These are phyloP conservation scores for Coriolopsis trogii DNA, from an alignment of 1,284 basidiomycete genomes.

Conservation along the genomic window DNA sequence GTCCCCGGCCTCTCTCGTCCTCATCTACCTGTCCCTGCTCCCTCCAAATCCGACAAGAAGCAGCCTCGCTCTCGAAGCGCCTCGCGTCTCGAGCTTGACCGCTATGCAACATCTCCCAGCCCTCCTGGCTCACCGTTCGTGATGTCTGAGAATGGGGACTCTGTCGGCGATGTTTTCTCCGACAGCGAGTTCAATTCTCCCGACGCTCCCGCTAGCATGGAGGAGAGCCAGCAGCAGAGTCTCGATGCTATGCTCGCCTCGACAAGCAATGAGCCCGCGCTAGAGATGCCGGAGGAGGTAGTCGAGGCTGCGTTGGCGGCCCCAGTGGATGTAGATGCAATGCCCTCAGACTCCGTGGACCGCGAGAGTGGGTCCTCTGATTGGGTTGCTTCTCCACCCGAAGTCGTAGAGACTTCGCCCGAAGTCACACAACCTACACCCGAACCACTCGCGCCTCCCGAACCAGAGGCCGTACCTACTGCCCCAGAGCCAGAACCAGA, in stretches of 20 bases:
- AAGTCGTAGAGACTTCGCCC: background rate
- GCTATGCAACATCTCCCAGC: slow-evolving; percentile 18
- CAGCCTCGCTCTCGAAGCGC: slow-evolving; percentile 8
- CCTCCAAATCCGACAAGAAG: slow-evolving; percentile 10
- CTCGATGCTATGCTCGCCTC: slow-evolving; percentile 7
- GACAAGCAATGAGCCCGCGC: background rate
- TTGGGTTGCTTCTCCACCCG: background rate
- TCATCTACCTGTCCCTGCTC: slow-evolving; percentile 23
- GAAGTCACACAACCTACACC: background rate
- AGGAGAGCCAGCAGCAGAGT: slow-evolving; percentile 12
- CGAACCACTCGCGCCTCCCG: background rate
- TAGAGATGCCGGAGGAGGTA: background rate
- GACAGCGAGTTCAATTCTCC: slow-evolving; percentile 15
- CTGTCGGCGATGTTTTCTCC: slow-evolving; percentile 15
- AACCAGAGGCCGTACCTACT: background rate
- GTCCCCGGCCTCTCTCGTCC: slow-evolving; percentile 48
- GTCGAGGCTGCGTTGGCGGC: background rate
- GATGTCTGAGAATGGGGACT: slow-evolving; percentile 18
- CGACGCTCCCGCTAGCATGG: slow-evolving; percentile 1
- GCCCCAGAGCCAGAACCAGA: background rate
- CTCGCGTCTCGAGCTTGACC: slow-evolving; percentile 18
- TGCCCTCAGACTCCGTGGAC: slow-evolving; percentile 1
- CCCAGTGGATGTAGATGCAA: background rate
- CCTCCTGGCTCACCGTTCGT: slow-evolving; percentile 21
- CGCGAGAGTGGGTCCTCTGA: no score